These are phyloP conservation scores for Avicennia marina DNA, from an alignment of 257 asterid species.

Conservation along the genomic window DNA sequence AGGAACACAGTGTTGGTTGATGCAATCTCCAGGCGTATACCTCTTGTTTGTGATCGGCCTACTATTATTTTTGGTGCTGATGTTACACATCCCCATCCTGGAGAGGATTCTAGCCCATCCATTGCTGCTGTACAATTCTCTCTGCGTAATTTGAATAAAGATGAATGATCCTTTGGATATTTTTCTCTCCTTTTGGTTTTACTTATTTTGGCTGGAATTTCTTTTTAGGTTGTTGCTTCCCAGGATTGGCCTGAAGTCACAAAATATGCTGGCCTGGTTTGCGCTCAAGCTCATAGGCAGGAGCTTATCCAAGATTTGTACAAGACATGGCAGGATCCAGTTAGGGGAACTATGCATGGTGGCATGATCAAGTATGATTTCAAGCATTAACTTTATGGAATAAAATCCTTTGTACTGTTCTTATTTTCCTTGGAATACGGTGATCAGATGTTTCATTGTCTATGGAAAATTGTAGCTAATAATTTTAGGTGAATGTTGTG, in stretches of 20 bases:
- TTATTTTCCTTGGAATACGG: background rate
- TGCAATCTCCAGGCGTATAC: constrained; percentile 82
- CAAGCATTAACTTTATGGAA: too few relatives aligned
- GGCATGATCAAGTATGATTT: constrained; percentile 85
- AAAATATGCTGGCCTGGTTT: constrained; percentile 89
- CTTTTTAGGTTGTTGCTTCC: constrained; percentile 89
- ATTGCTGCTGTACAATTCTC: constrained; percentile 78
- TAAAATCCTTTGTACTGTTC: background rate
- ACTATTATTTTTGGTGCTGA: constrained; percentile 98
- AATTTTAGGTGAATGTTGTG: background rate
- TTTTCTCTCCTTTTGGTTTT: background rate
- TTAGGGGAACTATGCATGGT: constrained; percentile 67
- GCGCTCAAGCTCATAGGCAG: constrained; percentile 96
- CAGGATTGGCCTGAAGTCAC: constrained; percentile 99
- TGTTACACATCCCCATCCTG: constrained; percentile 98
- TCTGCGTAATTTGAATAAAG: background rate
- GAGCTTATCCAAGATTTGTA: constrained; percentile 87
- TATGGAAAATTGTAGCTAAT: background rate
- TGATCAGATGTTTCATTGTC: background rate
- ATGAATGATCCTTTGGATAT: background rate
- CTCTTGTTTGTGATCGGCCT: constrained; percentile 86
- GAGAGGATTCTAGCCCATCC: constrained; percentile 99
- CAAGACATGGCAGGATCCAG: constrained; percentile 89
- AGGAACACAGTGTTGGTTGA: constrained; percentile 89
- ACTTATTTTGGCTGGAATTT: constrained; percentile 15